Evolutionary conservation across 192 early-diverging fungal genomes (phyloP).

Genomic region (Phycomyces nitens): DNA sequence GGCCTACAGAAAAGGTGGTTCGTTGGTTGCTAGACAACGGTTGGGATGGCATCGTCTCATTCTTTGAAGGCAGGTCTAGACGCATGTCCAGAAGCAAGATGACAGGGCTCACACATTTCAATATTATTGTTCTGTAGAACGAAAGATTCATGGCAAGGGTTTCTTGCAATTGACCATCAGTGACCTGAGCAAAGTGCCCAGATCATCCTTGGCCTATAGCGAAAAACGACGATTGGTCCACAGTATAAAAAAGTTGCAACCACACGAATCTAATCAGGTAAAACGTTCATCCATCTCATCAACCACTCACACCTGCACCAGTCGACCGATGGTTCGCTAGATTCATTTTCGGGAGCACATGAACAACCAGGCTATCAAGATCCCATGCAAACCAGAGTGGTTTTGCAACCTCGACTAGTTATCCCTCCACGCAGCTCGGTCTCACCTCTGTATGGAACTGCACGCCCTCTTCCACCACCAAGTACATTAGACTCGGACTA

Average conservation of each 20-base stretch:
- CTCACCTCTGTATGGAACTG: background rate
- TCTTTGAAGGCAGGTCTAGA: background rate
- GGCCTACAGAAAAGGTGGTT: background rate
- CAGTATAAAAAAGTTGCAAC: background rate
- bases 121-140: background rate
- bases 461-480: background rate
- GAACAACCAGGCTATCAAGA: background rate
- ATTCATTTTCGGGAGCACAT: background rate
- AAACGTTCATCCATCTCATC: background rate
- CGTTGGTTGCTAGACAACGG: background rate
- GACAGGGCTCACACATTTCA: background rate
- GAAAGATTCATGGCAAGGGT: background rate
- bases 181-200: background rate
- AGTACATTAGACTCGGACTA: background rate
- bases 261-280: background rate
- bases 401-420: background rate
- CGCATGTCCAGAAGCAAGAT: background rate
- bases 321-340: background rate
- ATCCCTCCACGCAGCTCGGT: background rate
- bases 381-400: background rate
- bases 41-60: background rate
- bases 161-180: background rate
- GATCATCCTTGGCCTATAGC: background rate
- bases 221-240: background rate
- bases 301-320: background rate